These are phyloP conservation scores for Beauveria scarabaeidicola DNA, from an alignment of 2,329 filamentous ascomycete species.

Conservation along the genomic window DNA sequence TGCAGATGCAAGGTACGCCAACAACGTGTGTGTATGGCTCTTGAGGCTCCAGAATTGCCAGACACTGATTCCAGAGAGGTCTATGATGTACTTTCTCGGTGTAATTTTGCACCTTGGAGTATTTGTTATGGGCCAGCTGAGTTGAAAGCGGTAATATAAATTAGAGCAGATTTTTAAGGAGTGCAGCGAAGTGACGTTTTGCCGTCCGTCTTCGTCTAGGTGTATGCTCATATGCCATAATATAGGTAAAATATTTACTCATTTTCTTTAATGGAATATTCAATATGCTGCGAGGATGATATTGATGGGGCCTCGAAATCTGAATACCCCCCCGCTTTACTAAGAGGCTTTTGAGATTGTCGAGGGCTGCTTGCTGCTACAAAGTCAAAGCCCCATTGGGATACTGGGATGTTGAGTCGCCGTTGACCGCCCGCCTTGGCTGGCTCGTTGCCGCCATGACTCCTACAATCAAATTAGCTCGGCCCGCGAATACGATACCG, in stretches of 20 bases:
- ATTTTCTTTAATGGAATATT: no score
- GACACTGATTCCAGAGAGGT: slow-evolving; percentile 79
- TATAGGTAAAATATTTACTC: no score
- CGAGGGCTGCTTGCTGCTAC: slow-evolving; percentile 58
- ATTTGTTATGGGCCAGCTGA: slow-evolving; percentile 59
- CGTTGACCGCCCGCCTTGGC: background rate
- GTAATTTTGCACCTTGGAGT: slow-evolving; percentile 81
- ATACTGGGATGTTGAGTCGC: background rate
- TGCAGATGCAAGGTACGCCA: slow-evolving; percentile 76
- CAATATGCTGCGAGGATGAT: background rate
- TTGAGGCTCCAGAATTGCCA: slow-evolving; percentile 96
- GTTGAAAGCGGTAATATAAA: slow-evolving; percentile 83
- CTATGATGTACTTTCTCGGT: slow-evolving; percentile 88
- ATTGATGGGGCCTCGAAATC: background rate
- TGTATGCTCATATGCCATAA: no score
- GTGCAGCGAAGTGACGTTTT: slow-evolving; percentile 76
- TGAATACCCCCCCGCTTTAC: slow-evolving; percentile 56
- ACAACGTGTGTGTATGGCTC: slow-evolving; percentile 86
- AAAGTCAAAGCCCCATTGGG: slow-evolving; percentile 50
- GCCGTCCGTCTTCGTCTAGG: slow-evolving; percentile 52
- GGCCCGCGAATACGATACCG: no score
- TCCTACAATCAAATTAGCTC: background rate
- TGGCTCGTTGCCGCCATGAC: background rate
- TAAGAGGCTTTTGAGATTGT: slow-evolving; percentile 62
- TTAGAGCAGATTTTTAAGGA: slow-evolving; percentile 86